phyloP scores from a whole-genome alignment of 305 asterid species.

The Fraxinus greggii region DNA sequence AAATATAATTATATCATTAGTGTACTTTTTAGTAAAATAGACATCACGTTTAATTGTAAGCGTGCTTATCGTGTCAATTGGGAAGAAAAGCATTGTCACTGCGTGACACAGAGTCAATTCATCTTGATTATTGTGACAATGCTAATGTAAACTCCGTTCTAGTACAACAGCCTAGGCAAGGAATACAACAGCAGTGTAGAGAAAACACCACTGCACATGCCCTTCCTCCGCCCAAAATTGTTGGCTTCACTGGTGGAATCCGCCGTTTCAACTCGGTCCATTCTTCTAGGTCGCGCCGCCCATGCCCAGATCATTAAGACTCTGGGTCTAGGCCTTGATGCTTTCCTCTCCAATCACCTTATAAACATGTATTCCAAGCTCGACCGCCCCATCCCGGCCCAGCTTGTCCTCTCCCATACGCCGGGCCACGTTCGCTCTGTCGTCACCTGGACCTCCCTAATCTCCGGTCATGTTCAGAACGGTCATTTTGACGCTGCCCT shows the following conservation, averaged over 20 bases:
- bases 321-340: constrained; percentile 39
- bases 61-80: no score
- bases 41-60: no score
- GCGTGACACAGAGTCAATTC: no score
- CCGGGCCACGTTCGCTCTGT: constrained; percentile 66
- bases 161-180: background rate
- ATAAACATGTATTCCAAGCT: constrained; percentile 86
- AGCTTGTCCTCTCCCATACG: constrained; percentile 47
- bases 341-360: constrained; percentile 69
- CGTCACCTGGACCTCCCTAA: constrained; percentile 86
- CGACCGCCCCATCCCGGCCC: constrained; percentile 55
- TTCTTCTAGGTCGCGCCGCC: constrained; percentile 58
- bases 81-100: no score
- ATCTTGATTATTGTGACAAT: background rate
- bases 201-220: constrained; percentile 28
- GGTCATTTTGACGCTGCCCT: constrained; percentile 60
- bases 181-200: background rate
- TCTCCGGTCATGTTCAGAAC: constrained; percentile 73
- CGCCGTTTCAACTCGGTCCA: constrained; percentile 56
- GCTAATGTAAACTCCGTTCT: background rate
- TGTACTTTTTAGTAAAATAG: no score
- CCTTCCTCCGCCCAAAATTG: constrained; percentile 45
- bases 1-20: no score
- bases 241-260: constrained; percentile 57
- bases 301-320: constrained; percentile 55